These are phyloP conservation scores for Fragilariopsis cylindrus DNA, from an alignment of 108 stramenopile genomes.

Conservation along the genomic window DNA sequence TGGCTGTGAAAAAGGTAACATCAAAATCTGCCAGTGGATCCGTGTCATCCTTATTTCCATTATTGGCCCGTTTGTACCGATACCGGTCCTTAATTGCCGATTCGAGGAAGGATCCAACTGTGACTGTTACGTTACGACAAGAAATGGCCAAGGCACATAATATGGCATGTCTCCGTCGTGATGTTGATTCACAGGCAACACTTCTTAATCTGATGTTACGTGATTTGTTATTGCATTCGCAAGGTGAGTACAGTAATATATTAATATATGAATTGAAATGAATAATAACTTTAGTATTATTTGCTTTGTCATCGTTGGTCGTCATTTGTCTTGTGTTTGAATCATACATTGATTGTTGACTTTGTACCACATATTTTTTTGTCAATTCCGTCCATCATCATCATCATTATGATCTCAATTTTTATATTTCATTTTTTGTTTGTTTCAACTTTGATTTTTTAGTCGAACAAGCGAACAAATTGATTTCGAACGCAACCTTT, in stretches of 20 bases:
- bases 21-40: conserved; percentile 26
- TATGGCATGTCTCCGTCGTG: conserved; percentile 75
- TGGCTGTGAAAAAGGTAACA: conserved; percentile 36
- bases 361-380: neutral
- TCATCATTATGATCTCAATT: neutral
- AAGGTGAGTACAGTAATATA: conserved; percentile 51
- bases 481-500: conserved; percentile 86
- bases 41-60: conserved; percentile 67
- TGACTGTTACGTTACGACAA: conserved; percentile 40
- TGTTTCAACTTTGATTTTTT: neutral
- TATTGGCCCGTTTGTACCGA: conserved; percentile 76
- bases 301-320: neutral
- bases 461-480: conserved; percentile 96
- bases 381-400: neutral
- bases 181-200: conserved; percentile 76
- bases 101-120: conserved; percentile 35
- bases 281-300: too few species aligned
- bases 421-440: neutral
- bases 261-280: too few species aligned
- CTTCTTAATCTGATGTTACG: conserved; percentile 82
- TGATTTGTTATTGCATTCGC: conserved; percentile 68
- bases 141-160: conserved; percentile 74
- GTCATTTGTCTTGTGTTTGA: neutral
- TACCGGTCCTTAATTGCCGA: conserved; percentile 71
- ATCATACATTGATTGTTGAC: neutral